These are phyloP conservation scores for Pichia occidentalis DNA, from an alignment of 805 yeast genomes.

Conservation along the genomic window DNA sequence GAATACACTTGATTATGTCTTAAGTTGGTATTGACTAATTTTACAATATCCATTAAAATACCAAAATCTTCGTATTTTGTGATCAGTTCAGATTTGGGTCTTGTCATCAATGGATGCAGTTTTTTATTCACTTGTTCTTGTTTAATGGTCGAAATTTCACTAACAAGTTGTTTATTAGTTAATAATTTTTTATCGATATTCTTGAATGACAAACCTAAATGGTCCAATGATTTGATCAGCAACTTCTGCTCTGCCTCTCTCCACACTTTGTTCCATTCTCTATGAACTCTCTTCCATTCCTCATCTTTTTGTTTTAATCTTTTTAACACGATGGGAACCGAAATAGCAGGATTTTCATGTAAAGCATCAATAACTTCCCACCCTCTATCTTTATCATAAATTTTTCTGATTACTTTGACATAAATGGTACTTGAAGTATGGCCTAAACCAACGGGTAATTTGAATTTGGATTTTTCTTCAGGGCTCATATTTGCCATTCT, in stretches of 20 bases:
- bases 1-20: conserved; percentile 69
- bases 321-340: conserved; percentile 88
- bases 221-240: conserved; percentile 89
- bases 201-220: conserved; percentile 90
- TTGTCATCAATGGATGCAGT: conserved; percentile 78
- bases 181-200: conserved; percentile 91
- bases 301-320: conserved; percentile 96
- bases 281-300: conserved; percentile 96
- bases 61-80: conserved; percentile 60
- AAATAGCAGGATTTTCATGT: conserved; percentile 90
- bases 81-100: conserved; percentile 63
- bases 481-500: conserved; percentile 88
- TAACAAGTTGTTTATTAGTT: conserved; percentile 82
- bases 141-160: conserved; percentile 88
- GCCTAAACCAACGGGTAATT: conserved; percentile 88
- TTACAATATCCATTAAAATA: conserved; percentile 66
- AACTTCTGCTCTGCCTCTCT: conserved; percentile 96
- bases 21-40: conserved; percentile 60
- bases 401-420: conserved; percentile 85
- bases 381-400: conserved; percentile 92
- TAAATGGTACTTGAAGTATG: conserved; percentile 87
- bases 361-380: conserved; percentile 93
- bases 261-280: conserved; percentile 99
- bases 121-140: conserved; percentile 86
- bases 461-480: conserved; percentile 74